Base-by-base conservation (phyloP, 2,329 filamentous ascomycete species). In the Juglanconis oblonga region DNA sequence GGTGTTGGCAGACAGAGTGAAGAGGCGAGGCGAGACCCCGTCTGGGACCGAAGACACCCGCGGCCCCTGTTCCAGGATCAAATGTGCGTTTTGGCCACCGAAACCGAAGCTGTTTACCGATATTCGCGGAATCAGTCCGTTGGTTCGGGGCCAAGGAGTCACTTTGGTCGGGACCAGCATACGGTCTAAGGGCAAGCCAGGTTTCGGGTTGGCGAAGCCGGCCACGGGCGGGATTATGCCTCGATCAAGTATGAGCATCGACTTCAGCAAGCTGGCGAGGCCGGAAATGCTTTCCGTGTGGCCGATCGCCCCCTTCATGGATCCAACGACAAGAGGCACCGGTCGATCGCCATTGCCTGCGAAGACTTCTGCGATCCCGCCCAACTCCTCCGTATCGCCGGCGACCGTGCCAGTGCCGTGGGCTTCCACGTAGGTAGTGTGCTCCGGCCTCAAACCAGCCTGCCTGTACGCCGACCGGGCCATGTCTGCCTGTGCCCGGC, bases 391-490 rank as follows among this genome's bases (percentile, higher is more conserved):
- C 0, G 38, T 29, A 3, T 62, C 60, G 5, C 60, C 56, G 3
- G 52, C 52, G n/a, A n/a, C 10, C 0, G 56, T 62, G 0, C 56
- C 60, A 2, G 56, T 57, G 1, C 58, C 54, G 29, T 61, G 54
- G 14, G 45, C 42, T 33, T 61, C 54, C 8, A 61, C 38, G 31
- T 61, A 61, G 7, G 24, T 5, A 1, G 32, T 38, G 14, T 57
- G 48, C 13, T 56, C 11, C 5, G 67, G 65, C 0, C 44, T 17
- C 29, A 72, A 68, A 1, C 65, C 66, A 11, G 71, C 71, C 8
- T 57, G 58, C 1, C 54, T 42, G 54, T 77, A 76, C 0, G 70
- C 69, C 36, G 57, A 58, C 0, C 70, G 59, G 11, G 76, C 75
- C 2, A 76, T 53, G 1, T 54, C 57, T 24, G 65, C 70, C 44